Evolutionary conservation across 2,329 filamentous ascomycete species (phyloP).

Genomic region (Didymellaceae sp.): DNA sequence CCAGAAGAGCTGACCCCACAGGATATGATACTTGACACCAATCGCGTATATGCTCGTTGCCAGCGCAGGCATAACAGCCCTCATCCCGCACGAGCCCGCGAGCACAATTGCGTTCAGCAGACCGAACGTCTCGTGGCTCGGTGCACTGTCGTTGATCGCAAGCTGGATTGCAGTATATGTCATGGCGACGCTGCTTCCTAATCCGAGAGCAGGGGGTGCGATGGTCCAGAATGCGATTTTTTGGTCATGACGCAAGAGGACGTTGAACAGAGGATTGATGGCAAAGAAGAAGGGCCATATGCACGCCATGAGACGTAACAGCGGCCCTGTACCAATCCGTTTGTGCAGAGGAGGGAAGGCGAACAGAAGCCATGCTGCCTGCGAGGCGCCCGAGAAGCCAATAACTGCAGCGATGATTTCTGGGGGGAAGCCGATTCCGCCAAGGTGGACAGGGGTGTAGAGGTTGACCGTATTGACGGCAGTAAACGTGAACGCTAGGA

Average conservation of each 20-base stretch:
- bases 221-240: conserved; percentile 64
- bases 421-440: conserved; percentile 69
- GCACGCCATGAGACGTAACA: conserved; percentile 65
- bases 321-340: conserved; percentile 68
- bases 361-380: conserved; percentile 74
- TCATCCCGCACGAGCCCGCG: conserved; percentile 65
- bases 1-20: conserved; percentile 72
- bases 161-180: conserved; percentile 75
- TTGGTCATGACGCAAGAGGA: conserved; percentile 59
- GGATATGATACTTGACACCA: conserved; percentile 66
- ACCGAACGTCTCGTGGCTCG: conserved; percentile 68
- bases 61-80: conserved; percentile 70
- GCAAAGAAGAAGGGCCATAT: conserved; percentile 71
- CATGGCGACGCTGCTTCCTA: conserved; percentile 72
- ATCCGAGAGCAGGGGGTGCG: conserved; percentile 52
- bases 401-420: conserved; percentile 71
- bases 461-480: conserved; percentile 72
- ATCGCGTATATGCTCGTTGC: conserved; percentile 73
- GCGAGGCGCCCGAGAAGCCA: conserved; percentile 67
- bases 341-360: conserved; percentile 72
- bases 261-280: conserved; percentile 61
- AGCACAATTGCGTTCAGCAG: conserved; percentile 75
- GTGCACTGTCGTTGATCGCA: conserved; percentile 75
- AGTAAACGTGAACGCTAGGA: conserved; percentile 75
- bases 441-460: conserved; percentile 67